phyloP scores from a whole-genome alignment of 2,329 filamentous ascomycete genomes.

The Verticillium zaregamsianum region DNA sequence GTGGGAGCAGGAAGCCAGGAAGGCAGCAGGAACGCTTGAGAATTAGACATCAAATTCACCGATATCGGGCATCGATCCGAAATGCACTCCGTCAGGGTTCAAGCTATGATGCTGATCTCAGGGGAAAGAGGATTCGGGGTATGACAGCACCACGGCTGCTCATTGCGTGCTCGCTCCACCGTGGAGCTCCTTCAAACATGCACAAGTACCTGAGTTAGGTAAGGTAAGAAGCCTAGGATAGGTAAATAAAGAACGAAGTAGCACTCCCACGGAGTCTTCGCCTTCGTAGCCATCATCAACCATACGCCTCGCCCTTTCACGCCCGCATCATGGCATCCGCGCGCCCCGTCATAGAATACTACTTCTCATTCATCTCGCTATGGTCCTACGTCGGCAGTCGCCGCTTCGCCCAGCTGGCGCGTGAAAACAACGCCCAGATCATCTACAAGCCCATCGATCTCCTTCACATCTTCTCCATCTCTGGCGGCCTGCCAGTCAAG shows the following conservation, averaged over 20 bases:
- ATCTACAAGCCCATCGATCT: slow-evolving; percentile 25
- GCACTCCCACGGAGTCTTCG: too few relatives aligned
- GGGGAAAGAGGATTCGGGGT: background rate
- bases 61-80: too few relatives aligned
- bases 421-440: slow-evolving; percentile 17
- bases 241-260: background rate
- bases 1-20: slow-evolving; percentile 1
- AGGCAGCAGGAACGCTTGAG: background rate
- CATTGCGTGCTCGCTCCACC: background rate
- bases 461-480: slow-evolving; percentile 24
- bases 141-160: background rate
- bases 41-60: too few relatives aligned
- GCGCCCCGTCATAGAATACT: slow-evolving; percentile 18
- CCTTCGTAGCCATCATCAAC: too few relatives aligned
- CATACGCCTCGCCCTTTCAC: background rate
- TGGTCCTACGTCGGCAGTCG: slow-evolving; percentile 25
- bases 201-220: too few relatives aligned
- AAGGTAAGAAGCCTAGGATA: too few relatives aligned
- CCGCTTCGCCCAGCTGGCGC: slow-evolving; percentile 16
- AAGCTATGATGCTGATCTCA: background rate
- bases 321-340: background rate
- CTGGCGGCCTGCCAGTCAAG: slow-evolving; percentile 25
- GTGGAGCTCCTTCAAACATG: background rate
- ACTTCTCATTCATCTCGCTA: slow-evolving; percentile 25
- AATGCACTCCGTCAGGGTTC: too few relatives aligned